Percentiles rank a stretch among this genome's conserved stretches.
Conservation (phyloP, 768 basidiomycete species). For the Omphalotus guepiniiformis region DNA sequence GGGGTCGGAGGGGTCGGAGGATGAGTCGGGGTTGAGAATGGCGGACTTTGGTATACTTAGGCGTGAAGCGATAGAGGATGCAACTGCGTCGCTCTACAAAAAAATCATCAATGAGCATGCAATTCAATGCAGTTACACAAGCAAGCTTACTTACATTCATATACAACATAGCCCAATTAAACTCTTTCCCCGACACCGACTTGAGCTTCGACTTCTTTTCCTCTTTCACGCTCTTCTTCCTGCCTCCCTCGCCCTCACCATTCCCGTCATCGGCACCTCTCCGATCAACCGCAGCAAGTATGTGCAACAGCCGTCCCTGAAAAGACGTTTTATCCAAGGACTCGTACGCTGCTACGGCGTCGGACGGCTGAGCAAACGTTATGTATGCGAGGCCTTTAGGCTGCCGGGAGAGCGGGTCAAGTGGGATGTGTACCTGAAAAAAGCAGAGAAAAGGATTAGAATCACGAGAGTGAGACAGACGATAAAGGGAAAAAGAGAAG, state of each 20-base stretch:
- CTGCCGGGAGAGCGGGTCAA: conserved; percentile 40
- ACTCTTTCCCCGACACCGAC: conserved; percentile 66
- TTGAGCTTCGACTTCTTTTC: conserved; percentile 63
- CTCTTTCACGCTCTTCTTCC: conserved; percentile 55
- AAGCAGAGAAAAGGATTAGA: conserved; percentile 10
- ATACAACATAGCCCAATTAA: conserved; percentile 92
- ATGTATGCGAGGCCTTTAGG: conserved; percentile 51
- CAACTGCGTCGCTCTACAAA: conserved; percentile 85
- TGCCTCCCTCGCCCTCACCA: conserved; percentile 37
- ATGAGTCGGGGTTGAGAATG: conserved; percentile 77
- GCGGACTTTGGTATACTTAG: conserved; percentile 85
- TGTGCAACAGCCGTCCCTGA: conserved; percentile 88
- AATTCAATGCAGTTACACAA: conserved; percentile 10
- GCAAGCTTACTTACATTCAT: conserved; percentile 82
- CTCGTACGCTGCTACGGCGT: conserved; percentile 65
- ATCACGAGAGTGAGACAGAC: background rate
- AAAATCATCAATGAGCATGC: conserved; percentile 18
- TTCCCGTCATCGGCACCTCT: conserved; percentile 41
- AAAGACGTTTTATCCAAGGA: conserved; percentile 80
- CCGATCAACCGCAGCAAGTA: conserved; percentile 79
- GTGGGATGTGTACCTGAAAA: conserved; percentile 44
- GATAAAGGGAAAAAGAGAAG: too few relatives aligned
- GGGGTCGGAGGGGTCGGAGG: conserved; percentile 26
- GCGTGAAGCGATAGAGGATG: conserved; percentile 83
- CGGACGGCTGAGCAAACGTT: conserved; percentile 35